Percentiles rank a stretch among this genome's conserved stretches.
phyloP scores from a whole-genome alignment of 2,329 filamentous ascomycete genomes.

The Dothiorella sarmentorum region DNA sequence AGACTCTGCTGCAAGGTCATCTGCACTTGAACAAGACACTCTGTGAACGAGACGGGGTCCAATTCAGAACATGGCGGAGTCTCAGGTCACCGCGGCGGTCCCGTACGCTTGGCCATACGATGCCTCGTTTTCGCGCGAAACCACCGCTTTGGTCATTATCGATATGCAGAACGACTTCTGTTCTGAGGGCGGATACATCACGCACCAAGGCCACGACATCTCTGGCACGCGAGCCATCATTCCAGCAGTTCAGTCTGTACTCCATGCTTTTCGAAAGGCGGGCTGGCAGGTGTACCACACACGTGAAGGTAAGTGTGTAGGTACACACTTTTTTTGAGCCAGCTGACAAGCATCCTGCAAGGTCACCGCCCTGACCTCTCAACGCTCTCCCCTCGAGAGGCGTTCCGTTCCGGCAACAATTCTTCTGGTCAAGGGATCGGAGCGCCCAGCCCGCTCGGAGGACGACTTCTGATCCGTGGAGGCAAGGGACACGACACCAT shows the following conservation, averaged over 20 bases:
- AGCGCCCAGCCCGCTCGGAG: slow-evolving; percentile 52
- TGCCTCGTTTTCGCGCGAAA: slow-evolving; percentile 32
- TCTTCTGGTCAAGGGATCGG: slow-evolving; percentile 50
- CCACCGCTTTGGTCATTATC: slow-evolving; percentile 25
- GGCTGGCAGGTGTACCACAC: slow-evolving; percentile 49
- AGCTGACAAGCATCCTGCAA: background rate
- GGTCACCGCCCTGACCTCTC: slow-evolving; percentile 53
- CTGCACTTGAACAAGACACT: too few relatives aligned
- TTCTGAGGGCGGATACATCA: slow-evolving; percentile 48
- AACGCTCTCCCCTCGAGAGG: slow-evolving; percentile 55
- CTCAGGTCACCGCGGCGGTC: slow-evolving; percentile 25
- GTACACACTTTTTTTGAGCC: background rate
- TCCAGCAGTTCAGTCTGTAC: slow-evolving; percentile 40
- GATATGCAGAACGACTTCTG: slow-evolving; percentile 37
- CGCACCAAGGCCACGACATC: slow-evolving; percentile 46
- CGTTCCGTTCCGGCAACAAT: slow-evolving; percentile 52
- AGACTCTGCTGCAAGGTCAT: too few relatives aligned
- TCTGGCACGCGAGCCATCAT: slow-evolving; percentile 43
- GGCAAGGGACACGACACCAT: slow-evolving; percentile 58
- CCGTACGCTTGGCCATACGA: slow-evolving; percentile 45
- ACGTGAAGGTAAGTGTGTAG: slow-evolving; percentile 39
- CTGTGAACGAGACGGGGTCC: background rate
- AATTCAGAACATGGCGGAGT: background rate
- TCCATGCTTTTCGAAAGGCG: slow-evolving; percentile 40
- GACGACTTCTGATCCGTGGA: slow-evolving; percentile 55